Base-by-base conservation (phyloP, 1,139 yeast species). In the Hyphopichia wangnamkhiaoensis region DNA sequence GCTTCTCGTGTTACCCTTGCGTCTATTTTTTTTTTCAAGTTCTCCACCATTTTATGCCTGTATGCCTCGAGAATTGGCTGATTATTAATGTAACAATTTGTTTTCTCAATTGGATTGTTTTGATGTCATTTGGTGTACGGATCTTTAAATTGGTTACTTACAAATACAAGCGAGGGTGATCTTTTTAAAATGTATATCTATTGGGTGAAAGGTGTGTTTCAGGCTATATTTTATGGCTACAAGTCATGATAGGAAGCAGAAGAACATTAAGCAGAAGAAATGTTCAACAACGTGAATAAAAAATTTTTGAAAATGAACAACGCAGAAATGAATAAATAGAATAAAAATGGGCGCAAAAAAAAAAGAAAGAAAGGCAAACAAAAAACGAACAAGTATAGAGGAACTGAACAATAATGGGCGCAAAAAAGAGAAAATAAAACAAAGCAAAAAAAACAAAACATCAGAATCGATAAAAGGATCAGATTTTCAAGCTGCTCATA, bases 401-500 rank as follows among this genome's bases (percentile, higher is more conserved):
- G n/a, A n/a, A n/a, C n/a, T 21, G 24, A 7, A 21, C 24, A 21
- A 7, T 21, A 21, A 21, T 21, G 24, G 24, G 7, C 24, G 10
- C 7, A 21, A 21, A 21, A 21, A 21, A 21, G 24, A 21, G 10
- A 21, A 21, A 21, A 21, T 7, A 7, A 7, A 21, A 10, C 24
- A 7, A 7, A 21, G 7, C 7, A 21, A 21, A 10, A 21, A 21
- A 21, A 21, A 21, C 7, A 10, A 21, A 21, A 21, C 15, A 10
- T 26, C 29, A 13, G 13, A 26, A 12, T 12, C 6, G 5, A 29
- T 7, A 7, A 29, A 16, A 29, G 31, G 15, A 23, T 21, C 55
- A 69, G 35, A 70, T 68, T 40, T 57, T 58, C 47, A 70, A 65
- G 38, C 67, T 63, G 50, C 75, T 69, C 61, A 70, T 70, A 36